phyloP scores from a whole-genome alignment of 306 rosid species.

The Corylus avellana region DNA sequence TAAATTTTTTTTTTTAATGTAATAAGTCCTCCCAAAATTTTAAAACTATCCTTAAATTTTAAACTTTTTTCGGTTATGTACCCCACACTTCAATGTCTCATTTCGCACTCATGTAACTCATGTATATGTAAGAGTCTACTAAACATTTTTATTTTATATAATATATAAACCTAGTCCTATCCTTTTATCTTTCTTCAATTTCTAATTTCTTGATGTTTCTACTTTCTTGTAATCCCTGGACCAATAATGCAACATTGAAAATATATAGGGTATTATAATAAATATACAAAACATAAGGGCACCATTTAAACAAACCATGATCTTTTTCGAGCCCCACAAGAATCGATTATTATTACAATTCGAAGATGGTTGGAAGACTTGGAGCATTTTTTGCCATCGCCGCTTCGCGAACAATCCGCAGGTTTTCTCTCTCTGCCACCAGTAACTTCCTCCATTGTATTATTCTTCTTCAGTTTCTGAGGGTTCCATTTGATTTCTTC shows the following conservation, averaged over 20 bases:
- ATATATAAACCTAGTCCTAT: no score
- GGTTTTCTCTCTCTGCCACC: constrained; percentile 35
- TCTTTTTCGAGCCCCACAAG: not conserved
- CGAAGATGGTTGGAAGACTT: not conserved
- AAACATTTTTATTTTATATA: no score
- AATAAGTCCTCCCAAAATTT: no score
- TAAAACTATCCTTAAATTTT: no score
- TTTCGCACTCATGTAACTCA: no score
- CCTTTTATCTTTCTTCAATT: no score
- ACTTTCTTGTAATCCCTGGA: no score
- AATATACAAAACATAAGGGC: not conserved
- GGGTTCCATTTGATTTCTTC: constrained; percentile 22
- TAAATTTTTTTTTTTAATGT: no score
- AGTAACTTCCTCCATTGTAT: constrained; percentile 15
- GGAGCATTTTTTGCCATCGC: not conserved
- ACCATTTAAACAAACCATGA: not conserved
- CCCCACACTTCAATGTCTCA: no score
- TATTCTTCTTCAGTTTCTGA: constrained; percentile 13
- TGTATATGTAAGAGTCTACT: no score
- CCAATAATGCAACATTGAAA: not conserved
- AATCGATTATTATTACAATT: constrained; percentile 9
- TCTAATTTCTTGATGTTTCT: no score
- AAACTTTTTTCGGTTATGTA: no score
- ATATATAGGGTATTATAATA: not conserved
- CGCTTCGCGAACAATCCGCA: constrained; percentile 27